Evolutionary conservation across 257 asterid species (phyloP).

Genomic region (Salvia rosmarinus): DNA sequence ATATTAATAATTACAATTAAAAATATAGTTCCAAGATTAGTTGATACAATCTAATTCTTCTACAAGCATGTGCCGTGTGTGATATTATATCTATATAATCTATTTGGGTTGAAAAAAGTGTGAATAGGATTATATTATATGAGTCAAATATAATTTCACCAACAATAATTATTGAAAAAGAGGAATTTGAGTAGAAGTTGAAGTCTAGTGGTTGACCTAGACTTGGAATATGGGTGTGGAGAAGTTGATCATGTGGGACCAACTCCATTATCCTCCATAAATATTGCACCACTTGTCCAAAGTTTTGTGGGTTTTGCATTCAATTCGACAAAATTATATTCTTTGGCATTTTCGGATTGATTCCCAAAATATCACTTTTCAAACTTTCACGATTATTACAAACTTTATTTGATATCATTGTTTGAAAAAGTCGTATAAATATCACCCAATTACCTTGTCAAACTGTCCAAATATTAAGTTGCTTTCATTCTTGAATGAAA

Average conservation of each 20-base stretch:
- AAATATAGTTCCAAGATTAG: too few species aligned
- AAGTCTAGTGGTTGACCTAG: slow-evolving; percentile 1
- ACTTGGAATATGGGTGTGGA: neutral
- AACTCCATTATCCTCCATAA: neutral
- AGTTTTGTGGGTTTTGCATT: neutral
- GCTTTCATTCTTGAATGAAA: too few species aligned
- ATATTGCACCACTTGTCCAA: slow-evolving; percentile 12
- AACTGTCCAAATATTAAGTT: neutral
- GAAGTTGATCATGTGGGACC: neutral
- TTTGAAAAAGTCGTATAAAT: neutral
- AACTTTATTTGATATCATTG: neutral
- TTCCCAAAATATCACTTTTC: neutral
- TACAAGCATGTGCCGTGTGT: neutral
- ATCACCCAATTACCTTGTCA: neutral
- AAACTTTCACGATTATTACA: neutral
- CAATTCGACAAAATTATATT: neutral
- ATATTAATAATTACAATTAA: too few species aligned
- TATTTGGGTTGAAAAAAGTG: neutral
- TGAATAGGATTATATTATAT: neutral
- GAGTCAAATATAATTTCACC: neutral
- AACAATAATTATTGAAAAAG: neutral
- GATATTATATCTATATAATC: neutral
- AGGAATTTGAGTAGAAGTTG: neutral
- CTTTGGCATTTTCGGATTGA: neutral
- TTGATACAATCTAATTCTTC: too few species aligned